Base-by-base conservation (phyloP, 176 grass and related monocot genomes). In the Urochloa ruziziensis region DNA sequence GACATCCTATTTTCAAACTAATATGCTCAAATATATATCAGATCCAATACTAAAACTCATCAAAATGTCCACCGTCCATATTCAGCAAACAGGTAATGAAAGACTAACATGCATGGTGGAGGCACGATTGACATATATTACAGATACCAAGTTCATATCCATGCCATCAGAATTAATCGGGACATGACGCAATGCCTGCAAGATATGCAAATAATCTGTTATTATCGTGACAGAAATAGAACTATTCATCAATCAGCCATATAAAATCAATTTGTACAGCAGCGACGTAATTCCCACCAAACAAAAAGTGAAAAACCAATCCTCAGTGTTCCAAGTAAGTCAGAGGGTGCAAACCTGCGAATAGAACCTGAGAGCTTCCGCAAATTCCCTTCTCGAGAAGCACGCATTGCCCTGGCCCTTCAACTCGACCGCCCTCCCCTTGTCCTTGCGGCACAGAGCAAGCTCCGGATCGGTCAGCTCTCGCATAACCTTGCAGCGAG, bases 51-150 rank as follows among this genome's bases (percentile, higher is more conserved):
- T 79, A 62, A 69, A 53, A 16, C 36, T 2, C n/a, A 79, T 37
- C 33, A 65, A 24, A 32, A 29, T 81, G 43, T 32, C 57, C 40
- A 74, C 5, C 39, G 25, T 33, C 25, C 29, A 87, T n/a, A 73
- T 43, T 51, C n/a, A 69, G 24, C 60, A 82, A 59, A 49, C 49
- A 81, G 23, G 67, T 33, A 73, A 68, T 85, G 0, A 70, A 84
- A 85, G 53, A 88, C 84, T 93, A 67, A 93, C 96, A 88, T 98
- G 91, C 86, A 98, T 91, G 73, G 96, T 78, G 62, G 89, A 94
- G 86, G 96, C 96, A 60, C 96, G 84, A 44, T 98, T 98, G 66
- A 90, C 68, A 80, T 98, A 98, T 49, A 95, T 49, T 77, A 91
- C 86, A 54, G 89, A 80, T 65, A 88, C 56, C 89, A 95, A 83